Evolutionary conservation across 23 red algal genomes (phyloP), one percentile per base, ranked within the genome.

Genomic region (Rhodosorus marinus): DNA sequence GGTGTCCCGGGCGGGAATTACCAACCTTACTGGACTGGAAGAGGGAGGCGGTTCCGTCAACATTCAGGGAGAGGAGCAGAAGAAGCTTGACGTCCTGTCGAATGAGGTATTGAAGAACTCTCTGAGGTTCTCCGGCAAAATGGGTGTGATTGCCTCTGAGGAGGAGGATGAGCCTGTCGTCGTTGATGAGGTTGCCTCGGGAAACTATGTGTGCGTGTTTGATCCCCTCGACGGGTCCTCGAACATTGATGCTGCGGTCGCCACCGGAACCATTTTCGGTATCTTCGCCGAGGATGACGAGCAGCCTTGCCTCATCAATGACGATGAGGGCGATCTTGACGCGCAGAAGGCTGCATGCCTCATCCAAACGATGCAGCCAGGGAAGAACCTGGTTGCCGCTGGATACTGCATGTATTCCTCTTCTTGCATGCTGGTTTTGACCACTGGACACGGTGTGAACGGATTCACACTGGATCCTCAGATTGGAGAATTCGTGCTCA

Each of bases 111-210:
- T 94, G 11, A 94, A 94, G 70, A 84, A 94, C 67, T 77, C 87
- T 1, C 59, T 94, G 24, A 66, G 74, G 5, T 94, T 63, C 43
- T 74, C 78, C 19, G 87, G 87, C 20, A 83, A 83, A 45, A 70
- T 94, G 69, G 87, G 87, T 19, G 57, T 94, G 7, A 76, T 94
- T 31, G 87, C 87, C 8, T 78, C 69, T 1, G 87, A 94, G 48
- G 87, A 94, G 54, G 87, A 94, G 52, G 76, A 94, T 27, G 77
- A 83, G 55, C 87, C 87, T n/a, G 87, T 94, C n/a, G 64, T 92
- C 66, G 76, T 94, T 7, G 87, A 94, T 6, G 87, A 94, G 52
- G 57, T 73, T n/a, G 64, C 66, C 40, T 75, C 87, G 28, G 87
- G 87, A 26, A 70, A 77, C 41, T 94, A 83, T 48, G 72, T 94